Evolutionary conservation across 2,329 filamentous ascomycete species (phyloP).

Genomic region (Didymella glomerata): DNA sequence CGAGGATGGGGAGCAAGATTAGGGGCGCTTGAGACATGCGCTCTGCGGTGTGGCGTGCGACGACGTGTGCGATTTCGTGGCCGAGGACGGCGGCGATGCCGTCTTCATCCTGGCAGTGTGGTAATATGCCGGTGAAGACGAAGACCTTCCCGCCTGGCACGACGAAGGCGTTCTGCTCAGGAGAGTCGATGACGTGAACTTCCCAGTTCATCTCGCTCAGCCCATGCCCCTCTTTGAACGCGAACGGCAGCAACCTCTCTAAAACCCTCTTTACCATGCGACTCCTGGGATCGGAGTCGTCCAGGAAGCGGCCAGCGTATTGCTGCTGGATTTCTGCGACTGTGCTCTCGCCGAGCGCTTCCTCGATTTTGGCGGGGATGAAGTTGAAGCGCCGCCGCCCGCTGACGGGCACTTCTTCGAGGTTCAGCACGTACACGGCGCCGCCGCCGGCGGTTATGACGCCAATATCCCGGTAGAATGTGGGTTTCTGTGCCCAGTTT

Average conservation of each 20-base stretch:
- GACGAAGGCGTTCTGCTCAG: conserved; percentile 77
- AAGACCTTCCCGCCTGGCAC: conserved; percentile 82
- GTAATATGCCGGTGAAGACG: conserved; percentile 76
- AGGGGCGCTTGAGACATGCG: conserved; percentile 60
- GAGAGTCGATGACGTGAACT: conserved; percentile 76
- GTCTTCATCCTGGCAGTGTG: conserved; percentile 71
- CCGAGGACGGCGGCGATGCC: conserved; percentile 78
- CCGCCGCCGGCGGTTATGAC: conserved; percentile 54
- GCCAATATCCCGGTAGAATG: conserved; percentile 58
- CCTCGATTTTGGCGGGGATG: conserved; percentile 65
- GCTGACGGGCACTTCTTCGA: conserved; percentile 76
- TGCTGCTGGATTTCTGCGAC: conserved; percentile 66
- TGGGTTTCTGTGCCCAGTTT: conserved; percentile 55
- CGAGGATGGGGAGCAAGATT: conserved; percentile 50
- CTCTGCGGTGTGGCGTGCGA: conserved; percentile 60
- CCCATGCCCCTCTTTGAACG: conserved; percentile 55
- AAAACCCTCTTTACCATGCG: conserved; percentile 70
- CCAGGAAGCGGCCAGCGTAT: conserved; percentile 64
- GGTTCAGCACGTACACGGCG: conserved; percentile 72
- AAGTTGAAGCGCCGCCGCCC: conserved; percentile 78
- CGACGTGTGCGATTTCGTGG: conserved; percentile 81
- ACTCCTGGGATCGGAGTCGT: conserved; percentile 66
- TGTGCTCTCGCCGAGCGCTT: conserved; percentile 61
- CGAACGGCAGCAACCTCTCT: conserved; percentile 71
- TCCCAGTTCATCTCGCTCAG: conserved; percentile 67